Evolutionary conservation across 2,329 filamentous ascomycete genomes (phyloP).

Genomic region (Sporothrix variecibatus): DNA sequence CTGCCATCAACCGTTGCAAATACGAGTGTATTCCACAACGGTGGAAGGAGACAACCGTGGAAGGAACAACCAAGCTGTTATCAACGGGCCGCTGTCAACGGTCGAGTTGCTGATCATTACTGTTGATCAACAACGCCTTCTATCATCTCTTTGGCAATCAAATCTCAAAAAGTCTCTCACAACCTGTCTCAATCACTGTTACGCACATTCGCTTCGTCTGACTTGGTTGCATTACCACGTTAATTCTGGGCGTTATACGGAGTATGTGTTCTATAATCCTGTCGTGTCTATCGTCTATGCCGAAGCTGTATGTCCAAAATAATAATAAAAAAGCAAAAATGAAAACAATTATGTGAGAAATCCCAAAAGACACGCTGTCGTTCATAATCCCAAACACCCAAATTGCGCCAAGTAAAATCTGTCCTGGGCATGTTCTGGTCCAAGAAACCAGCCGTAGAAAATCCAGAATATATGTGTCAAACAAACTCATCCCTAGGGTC

Average conservation of each 20-base stretch:
- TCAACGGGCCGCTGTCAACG: neutral
- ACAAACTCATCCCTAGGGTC: neutral
- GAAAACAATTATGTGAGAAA: neutral
- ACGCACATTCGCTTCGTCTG: neutral
- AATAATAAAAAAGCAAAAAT: neutral
- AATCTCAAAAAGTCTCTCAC: neutral
- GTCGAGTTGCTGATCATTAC: too few relatives aligned
- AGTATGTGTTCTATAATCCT: neutral
- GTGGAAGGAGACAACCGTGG: neutral
- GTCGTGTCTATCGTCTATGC: constrained; percentile 20
- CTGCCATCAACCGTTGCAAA: neutral
- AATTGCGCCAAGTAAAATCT: constrained; percentile 9
- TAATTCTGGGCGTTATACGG: neutral
- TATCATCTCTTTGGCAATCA: neutral
- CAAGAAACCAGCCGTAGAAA: neutral
- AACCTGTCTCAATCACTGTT: neutral
- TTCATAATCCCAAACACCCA: neutral
- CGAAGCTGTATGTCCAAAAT: neutral
- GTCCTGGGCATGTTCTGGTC: neutral
- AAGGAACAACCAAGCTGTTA: neutral
- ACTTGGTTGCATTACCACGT: neutral
- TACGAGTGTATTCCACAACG: neutral
- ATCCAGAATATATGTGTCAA: constrained; percentile 5
- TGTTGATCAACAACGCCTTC: too few relatives aligned
- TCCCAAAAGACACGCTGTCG: neutral